A percentile compares a stretch with the other conserved stretches of the same genome.
phyloP scores from a whole-genome alignment of 2,329 filamentous ascomycete species.

The Pseudopyrenochaeta lycopersici region DNA sequence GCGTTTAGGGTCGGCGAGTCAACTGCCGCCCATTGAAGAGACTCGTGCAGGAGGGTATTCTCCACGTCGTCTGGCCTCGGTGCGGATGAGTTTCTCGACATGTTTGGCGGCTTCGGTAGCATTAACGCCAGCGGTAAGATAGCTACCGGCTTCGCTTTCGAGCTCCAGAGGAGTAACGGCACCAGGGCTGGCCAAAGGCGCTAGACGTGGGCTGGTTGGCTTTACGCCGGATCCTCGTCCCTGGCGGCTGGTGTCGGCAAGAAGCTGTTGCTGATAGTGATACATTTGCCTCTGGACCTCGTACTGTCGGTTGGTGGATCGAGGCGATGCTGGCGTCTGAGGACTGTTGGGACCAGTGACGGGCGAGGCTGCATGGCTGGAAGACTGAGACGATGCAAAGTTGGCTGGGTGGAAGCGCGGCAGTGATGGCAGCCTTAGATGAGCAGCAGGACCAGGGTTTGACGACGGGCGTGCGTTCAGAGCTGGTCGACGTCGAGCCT shows the following conservation, averaged over 20 bases:
- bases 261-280: conserved; percentile 57
- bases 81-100: conserved; percentile 58
- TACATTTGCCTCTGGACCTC: conserved; percentile 61
- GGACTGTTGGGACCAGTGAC: conserved; percentile 51
- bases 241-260: conserved; percentile 42
- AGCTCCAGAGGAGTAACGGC: conserved; percentile 63
- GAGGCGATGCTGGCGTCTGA: conserved; percentile 55
- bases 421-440: conserved; percentile 58
- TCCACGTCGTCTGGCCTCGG: conserved; percentile 52
- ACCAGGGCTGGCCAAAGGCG: conserved; percentile 60
- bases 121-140: conserved; percentile 56
- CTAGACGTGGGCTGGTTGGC: conserved; percentile 59
- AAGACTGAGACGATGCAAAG: conserved; percentile 53
- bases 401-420: conserved; percentile 64
- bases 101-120: conserved; percentile 49
- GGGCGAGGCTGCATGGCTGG: conserved; percentile 49
- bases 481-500: conserved; percentile 42
- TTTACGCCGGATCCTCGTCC: conserved; percentile 37
- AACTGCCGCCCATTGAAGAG: conserved; percentile 41
- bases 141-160: conserved; percentile 53
- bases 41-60: conserved; percentile 43
- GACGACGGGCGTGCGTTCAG: conserved; percentile 47
- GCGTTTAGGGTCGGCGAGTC: conserved; percentile 30
- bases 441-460: conserved; percentile 42
- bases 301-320: conserved; percentile 53